Conservation (phyloP, 2,329 filamentous ascomycete species). For the Fusarium tricinctum region DNA sequence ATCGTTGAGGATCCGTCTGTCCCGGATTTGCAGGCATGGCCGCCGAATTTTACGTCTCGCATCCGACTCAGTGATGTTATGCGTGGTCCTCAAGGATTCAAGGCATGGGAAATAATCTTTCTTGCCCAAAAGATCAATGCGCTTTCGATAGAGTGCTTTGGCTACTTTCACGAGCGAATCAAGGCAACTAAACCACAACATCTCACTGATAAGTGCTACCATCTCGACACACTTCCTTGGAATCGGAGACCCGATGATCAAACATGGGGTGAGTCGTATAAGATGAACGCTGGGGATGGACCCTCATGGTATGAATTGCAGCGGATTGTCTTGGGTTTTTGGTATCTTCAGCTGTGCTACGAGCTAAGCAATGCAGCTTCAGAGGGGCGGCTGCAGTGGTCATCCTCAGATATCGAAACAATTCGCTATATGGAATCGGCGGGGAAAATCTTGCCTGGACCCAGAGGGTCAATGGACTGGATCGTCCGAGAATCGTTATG, state of each 20-base stretch:
- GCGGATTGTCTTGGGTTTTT: constrained; percentile 24
- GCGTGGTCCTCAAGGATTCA: neutral
- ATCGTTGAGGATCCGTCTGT: neutral
- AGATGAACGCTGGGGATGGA: constrained; percentile 15
- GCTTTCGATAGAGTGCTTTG: constrained; percentile 21
- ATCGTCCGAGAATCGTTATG: constrained; percentile 22
- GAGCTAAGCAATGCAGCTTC: constrained; percentile 33
- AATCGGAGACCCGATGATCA: constrained; percentile 6
- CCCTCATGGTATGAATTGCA: constrained; percentile 37
- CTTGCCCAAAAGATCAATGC: constrained; percentile 18
- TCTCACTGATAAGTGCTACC: constrained; percentile 19
- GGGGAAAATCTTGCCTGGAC: neutral
- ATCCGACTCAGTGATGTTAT: constrained; percentile 14
- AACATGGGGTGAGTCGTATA: constrained; percentile 20
- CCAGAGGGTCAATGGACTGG: constrained; percentile 9
- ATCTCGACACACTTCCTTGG: constrained; percentile 13
- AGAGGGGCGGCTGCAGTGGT: constrained; percentile 26
- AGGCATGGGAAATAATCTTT: constrained; percentile 17
- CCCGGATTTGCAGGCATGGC: constrained; percentile 14
- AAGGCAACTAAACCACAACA: constrained; percentile 14
- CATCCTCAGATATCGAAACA: constrained; percentile 2
- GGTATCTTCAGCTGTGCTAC: constrained; percentile 29
- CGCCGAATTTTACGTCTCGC: constrained; percentile 3
- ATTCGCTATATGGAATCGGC: constrained; percentile 27
- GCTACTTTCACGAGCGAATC: constrained; percentile 24